Evolutionary conservation across 371 early-diverging fungal species (phyloP).

Genomic region (Mucor racemosus): DNA sequence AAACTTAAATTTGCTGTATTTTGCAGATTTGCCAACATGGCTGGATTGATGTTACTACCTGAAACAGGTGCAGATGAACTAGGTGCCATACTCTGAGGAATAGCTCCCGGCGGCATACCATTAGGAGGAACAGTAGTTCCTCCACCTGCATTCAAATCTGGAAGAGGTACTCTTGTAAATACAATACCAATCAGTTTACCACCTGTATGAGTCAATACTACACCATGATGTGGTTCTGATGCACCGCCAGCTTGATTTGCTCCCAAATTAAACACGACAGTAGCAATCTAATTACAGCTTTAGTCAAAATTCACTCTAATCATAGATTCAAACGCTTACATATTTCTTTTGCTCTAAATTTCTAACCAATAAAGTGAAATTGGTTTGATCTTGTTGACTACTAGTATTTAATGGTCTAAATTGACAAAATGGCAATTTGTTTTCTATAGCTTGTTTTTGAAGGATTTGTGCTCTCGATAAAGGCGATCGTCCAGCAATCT

Average conservation of each 20-base stretch:
- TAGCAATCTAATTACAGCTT: slow-evolving; percentile 42
- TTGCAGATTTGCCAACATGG: slow-evolving; percentile 27
- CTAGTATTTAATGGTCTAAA: slow-evolving; percentile 53
- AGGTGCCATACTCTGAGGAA: background rate
- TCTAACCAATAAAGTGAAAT: slow-evolving; percentile 49
- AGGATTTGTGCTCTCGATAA: slow-evolving; percentile 47
- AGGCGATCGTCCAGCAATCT: slow-evolving; percentile 56
- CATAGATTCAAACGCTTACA: slow-evolving; percentile 33
- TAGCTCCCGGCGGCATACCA: slow-evolving; percentile 18
- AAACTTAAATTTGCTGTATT: slow-evolving; percentile 29
- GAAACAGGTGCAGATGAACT: slow-evolving; percentile 20
- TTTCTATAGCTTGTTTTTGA: slow-evolving; percentile 49
- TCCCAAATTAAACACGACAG: slow-evolving; percentile 42
- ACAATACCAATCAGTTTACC: slow-evolving; percentile 59
- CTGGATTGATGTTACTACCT: slow-evolving; percentile 27
- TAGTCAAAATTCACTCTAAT: no score
- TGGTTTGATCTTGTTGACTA: slow-evolving; percentile 52
- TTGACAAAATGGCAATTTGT: slow-evolving; percentile 58
- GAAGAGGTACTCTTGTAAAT: slow-evolving; percentile 54
- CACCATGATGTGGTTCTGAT: slow-evolving; percentile 45
- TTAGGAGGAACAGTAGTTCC: background rate
- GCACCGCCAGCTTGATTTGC: slow-evolving; percentile 27
- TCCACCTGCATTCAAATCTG: slow-evolving; percentile 43
- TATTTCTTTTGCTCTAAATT: slow-evolving; percentile 59
- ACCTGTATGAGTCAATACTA: slow-evolving; percentile 50